Percentiles rank a stretch among this genome's conserved stretches.
These are phyloP conservation scores for Xanthoconium separans DNA, from an alignment of 1,284 basidiomycete species.

Conservation along the genomic window DNA sequence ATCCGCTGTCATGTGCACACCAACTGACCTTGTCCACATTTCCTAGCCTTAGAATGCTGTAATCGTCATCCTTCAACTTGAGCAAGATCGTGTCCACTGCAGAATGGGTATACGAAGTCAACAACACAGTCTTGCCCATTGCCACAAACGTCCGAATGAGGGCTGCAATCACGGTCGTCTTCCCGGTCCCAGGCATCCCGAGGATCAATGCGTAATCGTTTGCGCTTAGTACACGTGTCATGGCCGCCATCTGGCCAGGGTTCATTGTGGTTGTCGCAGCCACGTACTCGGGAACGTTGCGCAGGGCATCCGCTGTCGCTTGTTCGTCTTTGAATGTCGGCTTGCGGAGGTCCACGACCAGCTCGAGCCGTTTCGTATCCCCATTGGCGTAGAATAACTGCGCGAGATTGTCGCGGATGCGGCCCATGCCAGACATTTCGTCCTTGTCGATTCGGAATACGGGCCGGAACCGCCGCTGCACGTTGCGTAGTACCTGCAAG, in stretches of 20 bases:
- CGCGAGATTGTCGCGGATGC: constrained; percentile 88
- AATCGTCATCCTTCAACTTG: constrained; percentile 70
- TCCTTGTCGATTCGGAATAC: constrained; percentile 93
- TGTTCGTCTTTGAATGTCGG: constrained; percentile 60
- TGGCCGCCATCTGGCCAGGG: constrained; percentile 69
- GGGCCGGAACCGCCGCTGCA: constrained; percentile 15
- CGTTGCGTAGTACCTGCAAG: constrained; percentile 18
- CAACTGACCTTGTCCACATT: constrained; percentile 84
- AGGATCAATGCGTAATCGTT: constrained; percentile 90
- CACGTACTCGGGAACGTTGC: constrained; percentile 23
- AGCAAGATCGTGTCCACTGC: constrained; percentile 94
- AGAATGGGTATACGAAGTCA: constrained; percentile 95
- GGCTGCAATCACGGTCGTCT: constrained; percentile 93
- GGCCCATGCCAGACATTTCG: constrained; percentile 84
- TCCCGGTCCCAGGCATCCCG: constrained; percentile 98
- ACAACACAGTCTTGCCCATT: constrained; percentile 82
- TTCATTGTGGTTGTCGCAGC: constrained; percentile 54
- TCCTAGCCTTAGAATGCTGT: constrained; percentile 82
- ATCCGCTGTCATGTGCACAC: background rate
- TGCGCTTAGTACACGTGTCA: constrained; percentile 74
- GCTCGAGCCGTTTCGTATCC: constrained; percentile 58
- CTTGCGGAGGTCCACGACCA: constrained; percentile 78
- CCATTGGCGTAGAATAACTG: constrained; percentile 83
- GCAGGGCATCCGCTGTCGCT: constrained; percentile 20
- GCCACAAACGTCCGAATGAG: constrained; percentile 80